phyloP scores from a whole-genome alignment of 768 basidiomycete species.

The Amanita fuliginea region DNA sequence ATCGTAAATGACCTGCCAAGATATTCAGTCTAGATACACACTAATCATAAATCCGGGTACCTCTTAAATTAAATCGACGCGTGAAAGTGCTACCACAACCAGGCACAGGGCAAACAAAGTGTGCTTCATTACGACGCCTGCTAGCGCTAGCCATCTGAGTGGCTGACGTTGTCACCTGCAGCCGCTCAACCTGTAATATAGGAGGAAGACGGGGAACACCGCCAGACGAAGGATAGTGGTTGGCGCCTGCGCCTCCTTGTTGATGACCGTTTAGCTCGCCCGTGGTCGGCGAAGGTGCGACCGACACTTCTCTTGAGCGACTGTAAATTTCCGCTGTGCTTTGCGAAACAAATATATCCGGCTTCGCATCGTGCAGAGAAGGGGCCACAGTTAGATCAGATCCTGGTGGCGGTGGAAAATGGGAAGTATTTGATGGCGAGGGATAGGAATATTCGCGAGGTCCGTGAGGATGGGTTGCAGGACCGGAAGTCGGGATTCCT shows the following conservation, averaged over 20 bases:
- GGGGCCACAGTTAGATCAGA: slow-evolving; percentile 15
- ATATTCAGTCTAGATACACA: slow-evolving; percentile 3
- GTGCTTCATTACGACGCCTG: slow-evolving; percentile 80
- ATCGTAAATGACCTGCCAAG: slow-evolving; percentile 72
- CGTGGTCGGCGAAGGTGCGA: slow-evolving; percentile 21
- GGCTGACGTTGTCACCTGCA: slow-evolving; percentile 90
- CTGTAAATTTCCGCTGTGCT: slow-evolving; percentile 45
- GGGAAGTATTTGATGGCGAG: slow-evolving; percentile 27
- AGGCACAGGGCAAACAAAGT: slow-evolving; percentile 88
- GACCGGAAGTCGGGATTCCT: slow-evolving; percentile 31
- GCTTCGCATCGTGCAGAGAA: slow-evolving; percentile 22
- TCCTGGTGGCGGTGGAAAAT: slow-evolving; percentile 18
- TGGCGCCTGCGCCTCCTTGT: slow-evolving; percentile 34
- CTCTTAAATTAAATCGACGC: slow-evolving; percentile 79
- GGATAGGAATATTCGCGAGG: slow-evolving; percentile 31
- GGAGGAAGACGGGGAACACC: slow-evolving; percentile 59
- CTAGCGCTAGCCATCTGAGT: slow-evolving; percentile 89
- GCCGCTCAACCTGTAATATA: slow-evolving; percentile 85
- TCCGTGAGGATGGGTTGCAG: slow-evolving; percentile 31
- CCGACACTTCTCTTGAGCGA: slow-evolving; percentile 29
- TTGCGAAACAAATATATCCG: slow-evolving; percentile 36
- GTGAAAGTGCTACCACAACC: slow-evolving; percentile 98
- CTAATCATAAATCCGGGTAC: slow-evolving; percentile 23
- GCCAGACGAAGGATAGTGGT: slow-evolving; percentile 42
- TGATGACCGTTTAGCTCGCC: slow-evolving; percentile 15